These are phyloP conservation scores for Fusarium temperatum DNA, from an alignment of 2,329 filamentous ascomycete species.

Conservation along the genomic window DNA sequence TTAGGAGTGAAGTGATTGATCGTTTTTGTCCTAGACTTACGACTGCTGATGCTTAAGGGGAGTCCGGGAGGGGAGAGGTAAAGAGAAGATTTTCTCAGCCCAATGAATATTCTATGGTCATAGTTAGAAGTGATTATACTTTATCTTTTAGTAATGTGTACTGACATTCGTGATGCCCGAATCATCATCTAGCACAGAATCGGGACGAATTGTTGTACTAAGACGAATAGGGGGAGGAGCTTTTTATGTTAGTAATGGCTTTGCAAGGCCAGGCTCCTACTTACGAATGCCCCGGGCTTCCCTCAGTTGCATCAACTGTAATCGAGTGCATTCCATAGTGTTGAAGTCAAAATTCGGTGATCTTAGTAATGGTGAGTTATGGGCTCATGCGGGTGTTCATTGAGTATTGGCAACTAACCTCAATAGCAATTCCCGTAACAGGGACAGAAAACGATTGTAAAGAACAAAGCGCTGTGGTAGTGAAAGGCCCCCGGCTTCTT, in stretches of 20 bases:
- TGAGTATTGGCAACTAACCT: constrained; percentile 51
- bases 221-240: constrained; percentile 50
- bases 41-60: constrained; percentile 54
- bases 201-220: constrained; percentile 47
- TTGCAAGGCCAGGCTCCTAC: constrained; percentile 33
- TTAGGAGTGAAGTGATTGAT: constrained; percentile 1
- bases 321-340: constrained; percentile 58
- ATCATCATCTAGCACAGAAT: constrained; percentile 45
- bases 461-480: constrained; percentile 63
- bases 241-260: constrained; percentile 27
- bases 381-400: neutral
- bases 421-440: constrained; percentile 60
- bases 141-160: neutral
- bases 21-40: constrained; percentile 34
- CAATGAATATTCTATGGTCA: constrained; percentile 61
- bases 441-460: constrained; percentile 63
- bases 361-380: constrained; percentile 38
- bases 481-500: constrained; percentile 60
- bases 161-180: constrained; percentile 30
- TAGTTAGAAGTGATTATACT: constrained; percentile 6
- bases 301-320: constrained; percentile 61
- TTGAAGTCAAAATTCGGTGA: constrained; percentile 65
- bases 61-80: constrained; percentile 61
- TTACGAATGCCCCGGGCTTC: constrained; percentile 62
- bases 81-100: constrained; percentile 68